A percentile compares a stretch with the other conserved stretches of the same genome.
Evolutionary conservation across 2,329 filamentous ascomycete species (phyloP).

Genomic region (Hypoxylon sp.): DNA sequence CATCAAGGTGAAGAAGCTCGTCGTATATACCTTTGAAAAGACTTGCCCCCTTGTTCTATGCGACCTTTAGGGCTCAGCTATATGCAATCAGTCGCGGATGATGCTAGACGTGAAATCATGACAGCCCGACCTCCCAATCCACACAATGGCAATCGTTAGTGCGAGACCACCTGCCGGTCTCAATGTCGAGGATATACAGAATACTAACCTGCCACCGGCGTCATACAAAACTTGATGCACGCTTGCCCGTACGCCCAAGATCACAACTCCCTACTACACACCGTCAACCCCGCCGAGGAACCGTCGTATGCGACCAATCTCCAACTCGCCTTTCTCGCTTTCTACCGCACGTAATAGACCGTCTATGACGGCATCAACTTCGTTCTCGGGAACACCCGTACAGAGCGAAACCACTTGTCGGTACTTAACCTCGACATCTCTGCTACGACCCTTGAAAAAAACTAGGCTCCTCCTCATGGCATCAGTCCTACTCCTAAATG

Average conservation of each 20-base stretch:
- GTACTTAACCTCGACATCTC: conserved; percentile 89
- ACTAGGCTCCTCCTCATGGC: conserved; percentile 76
- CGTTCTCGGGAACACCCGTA: conserved; percentile 80
- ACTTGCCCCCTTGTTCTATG: conserved; percentile 9
- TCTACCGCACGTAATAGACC: conserved; percentile 88
- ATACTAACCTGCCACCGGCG: conserved; percentile 12
- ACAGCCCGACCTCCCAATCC: conserved; percentile 8
- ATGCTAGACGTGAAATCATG: conserved; percentile 36
- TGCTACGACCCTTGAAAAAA: conserved; percentile 81
- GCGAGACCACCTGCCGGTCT: conserved; percentile 9
- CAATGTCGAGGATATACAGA: conserved; percentile 23
- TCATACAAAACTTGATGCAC: conserved; percentile 20
- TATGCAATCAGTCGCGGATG: conserved; percentile 24
- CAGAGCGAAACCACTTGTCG: conserved; percentile 89
- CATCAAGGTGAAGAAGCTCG: neutral
- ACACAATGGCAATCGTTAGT: neutral
- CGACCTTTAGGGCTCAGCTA: conserved; percentile 22
- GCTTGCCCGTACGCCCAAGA: conserved; percentile 11
- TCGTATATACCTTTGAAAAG: conserved; percentile 20
- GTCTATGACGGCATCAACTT: conserved; percentile 85
- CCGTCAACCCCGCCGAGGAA: conserved; percentile 85
- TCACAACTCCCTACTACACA: conserved; percentile 53
- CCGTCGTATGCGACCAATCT: conserved; percentile 80
- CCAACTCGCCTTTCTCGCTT: conserved; percentile 82
- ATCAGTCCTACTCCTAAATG: conserved; percentile 77